Evolutionary conservation across 345 rosid species (phyloP).

Genomic region (Nasturtium officinale): DNA sequence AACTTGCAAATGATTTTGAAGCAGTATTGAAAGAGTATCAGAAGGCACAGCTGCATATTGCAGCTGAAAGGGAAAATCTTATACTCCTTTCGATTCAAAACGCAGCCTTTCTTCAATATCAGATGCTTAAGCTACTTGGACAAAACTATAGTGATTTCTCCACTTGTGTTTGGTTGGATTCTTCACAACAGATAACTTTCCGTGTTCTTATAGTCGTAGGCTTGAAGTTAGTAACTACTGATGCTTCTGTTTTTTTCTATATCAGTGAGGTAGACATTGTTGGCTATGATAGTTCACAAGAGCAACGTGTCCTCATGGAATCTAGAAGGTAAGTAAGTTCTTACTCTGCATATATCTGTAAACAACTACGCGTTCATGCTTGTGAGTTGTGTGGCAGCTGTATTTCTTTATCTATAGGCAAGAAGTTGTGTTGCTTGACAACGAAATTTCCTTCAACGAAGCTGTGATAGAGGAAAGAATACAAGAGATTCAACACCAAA

Average conservation of each 20-base stretch:
- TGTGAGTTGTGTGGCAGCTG: conserved; percentile 8
- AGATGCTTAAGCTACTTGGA: not conserved
- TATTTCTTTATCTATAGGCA: conserved; percentile 56
- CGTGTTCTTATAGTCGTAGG: not conserved
- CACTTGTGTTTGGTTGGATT: not conserved
- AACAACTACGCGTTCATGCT: not conserved
- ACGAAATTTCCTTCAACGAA: conserved; percentile 87
- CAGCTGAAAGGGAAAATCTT: conserved; percentile 92
- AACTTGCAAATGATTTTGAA: conserved; percentile 94
- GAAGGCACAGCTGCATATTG: conserved; percentile 86
- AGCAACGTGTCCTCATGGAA: conserved; percentile 74
- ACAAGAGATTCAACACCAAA: conserved; percentile 83
- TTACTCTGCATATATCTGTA: not conserved
- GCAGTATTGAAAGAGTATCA: conserved; percentile 86
- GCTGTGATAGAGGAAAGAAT: conserved; percentile 91
- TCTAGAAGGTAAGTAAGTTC: conserved; percentile 61
- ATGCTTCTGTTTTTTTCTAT: not conserved
- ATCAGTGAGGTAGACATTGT: conserved; percentile 51
- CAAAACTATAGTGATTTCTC: not conserved
- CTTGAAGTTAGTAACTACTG: conserved; percentile 12
- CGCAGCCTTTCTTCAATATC: conserved; percentile 48
- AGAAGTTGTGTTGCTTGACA: conserved; percentile 78
- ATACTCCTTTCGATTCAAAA: conserved; percentile 77
- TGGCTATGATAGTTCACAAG: conserved; percentile 54
- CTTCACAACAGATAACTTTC: not conserved